Percentiles rank a stretch among this genome's conserved stretches.
Conservation (phyloP, 495 filamentous ascomycete genomes). For the Daldinia concentrica region DNA sequence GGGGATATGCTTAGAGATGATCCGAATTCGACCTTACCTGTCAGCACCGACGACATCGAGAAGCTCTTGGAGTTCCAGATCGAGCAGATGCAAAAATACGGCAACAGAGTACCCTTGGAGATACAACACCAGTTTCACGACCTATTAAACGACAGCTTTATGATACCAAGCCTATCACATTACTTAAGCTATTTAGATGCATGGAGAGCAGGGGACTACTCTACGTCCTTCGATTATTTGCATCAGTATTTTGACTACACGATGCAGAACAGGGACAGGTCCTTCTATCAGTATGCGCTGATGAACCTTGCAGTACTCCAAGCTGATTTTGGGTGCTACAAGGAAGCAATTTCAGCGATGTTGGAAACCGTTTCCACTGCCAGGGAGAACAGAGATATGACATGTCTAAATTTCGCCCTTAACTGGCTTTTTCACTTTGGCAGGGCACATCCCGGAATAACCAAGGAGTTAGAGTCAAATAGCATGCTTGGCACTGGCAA, state of each 20-base stretch:
- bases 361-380: conserved; percentile 91
- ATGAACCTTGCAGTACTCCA: conserved; percentile 93
- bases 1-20: conserved; percentile 64
- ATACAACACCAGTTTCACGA: conserved; percentile 70
- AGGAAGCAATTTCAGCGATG: conserved; percentile 92
- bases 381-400: conserved; percentile 89
- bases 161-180: conserved; percentile 76
- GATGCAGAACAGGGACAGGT: conserved; percentile 83
- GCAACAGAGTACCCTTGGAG: conserved; percentile 74
- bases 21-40: conserved; percentile 48
- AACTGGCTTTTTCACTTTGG: conserved; percentile 98
- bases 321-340: conserved; percentile 91
- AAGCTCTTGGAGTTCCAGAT: conserved; percentile 87
- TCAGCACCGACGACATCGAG: conserved; percentile 86
- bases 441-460: conserved; percentile 80
- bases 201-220: conserved; percentile 91
- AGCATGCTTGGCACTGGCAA: conserved; percentile 80
- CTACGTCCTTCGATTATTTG: conserved; percentile 86
- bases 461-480: conserved; percentile 72
- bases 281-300: conserved; percentile 96
- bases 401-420: conserved; percentile 92
- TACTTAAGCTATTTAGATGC: conserved; percentile 89
- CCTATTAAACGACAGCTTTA: conserved; percentile 71
- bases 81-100: conserved; percentile 77
- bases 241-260: conserved; percentile 98